Percentiles rank a stretch among this genome's conserved stretches.
These are phyloP conservation scores for Panicum hallii DNA, from an alignment of 202 grass and related monocot species.

Conservation along the genomic window DNA sequence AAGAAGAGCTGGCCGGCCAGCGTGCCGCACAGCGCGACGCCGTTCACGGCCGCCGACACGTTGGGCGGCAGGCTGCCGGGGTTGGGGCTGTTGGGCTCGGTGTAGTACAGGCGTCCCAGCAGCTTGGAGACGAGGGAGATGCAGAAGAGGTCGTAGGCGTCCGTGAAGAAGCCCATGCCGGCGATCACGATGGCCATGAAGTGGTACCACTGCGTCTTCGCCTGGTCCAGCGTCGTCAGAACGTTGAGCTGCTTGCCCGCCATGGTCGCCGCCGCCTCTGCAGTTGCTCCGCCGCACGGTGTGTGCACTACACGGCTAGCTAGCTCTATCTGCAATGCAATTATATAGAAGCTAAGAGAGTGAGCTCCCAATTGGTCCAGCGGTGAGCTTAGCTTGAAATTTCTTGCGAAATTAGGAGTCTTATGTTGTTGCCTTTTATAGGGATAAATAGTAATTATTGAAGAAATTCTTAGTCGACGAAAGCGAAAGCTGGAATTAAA, in stretches of 20 bases:
- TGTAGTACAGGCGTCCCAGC: constrained; percentile 73
- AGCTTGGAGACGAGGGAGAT: constrained; percentile 80
- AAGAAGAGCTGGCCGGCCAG: constrained; percentile 82
- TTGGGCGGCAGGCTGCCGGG: constrained; percentile 69
- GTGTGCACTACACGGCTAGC: neutral
- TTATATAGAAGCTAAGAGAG: constrained; percentile 12
- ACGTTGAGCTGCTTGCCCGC: constrained; percentile 51
- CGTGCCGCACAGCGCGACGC: constrained; percentile 74
- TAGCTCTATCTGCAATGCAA: neutral
- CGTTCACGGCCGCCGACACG: constrained; percentile 59
- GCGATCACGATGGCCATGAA: constrained; percentile 70
- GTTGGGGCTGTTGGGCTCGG: neutral
- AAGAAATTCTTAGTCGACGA: neutral
- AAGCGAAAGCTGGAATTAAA: neutral
- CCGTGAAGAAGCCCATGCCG: constrained; percentile 73
- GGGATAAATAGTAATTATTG: neutral
- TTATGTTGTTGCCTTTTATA: neutral
- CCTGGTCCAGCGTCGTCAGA: constrained; percentile 55
- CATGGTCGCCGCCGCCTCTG: neutral
- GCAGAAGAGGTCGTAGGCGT: constrained; percentile 72
- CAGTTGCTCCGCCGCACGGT: too few species aligned
- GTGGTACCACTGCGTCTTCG: constrained; percentile 81
- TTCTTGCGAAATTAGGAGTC: neutral
- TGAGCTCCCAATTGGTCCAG: neutral
- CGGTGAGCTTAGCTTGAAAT: neutral